Conservation (phyloP, 305 asterid genomes). For the Solanum hybrid region DNA sequence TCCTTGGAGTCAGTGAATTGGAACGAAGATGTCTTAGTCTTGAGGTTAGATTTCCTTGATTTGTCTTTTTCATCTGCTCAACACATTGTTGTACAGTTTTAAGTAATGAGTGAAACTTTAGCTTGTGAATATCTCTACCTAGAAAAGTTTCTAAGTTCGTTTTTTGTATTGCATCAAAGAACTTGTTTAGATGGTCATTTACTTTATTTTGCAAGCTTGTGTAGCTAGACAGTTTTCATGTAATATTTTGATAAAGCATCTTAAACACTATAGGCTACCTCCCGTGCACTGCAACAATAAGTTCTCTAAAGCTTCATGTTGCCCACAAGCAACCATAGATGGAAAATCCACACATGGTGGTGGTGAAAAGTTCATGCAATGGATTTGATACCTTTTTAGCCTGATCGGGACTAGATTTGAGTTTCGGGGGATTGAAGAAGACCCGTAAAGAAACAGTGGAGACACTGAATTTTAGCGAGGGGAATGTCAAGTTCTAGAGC, state of each 20-base stretch:
- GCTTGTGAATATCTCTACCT: background rate
- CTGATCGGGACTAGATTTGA: background rate
- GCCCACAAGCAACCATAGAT: background rate
- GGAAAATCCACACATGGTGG: conserved; percentile 9
- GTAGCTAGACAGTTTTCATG: background rate
- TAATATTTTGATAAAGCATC: background rate
- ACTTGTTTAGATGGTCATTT: background rate
- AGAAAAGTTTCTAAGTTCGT: background rate
- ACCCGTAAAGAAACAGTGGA: background rate
- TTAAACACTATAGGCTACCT: background rate
- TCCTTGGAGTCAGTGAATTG: background rate
- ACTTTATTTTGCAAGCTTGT: background rate
- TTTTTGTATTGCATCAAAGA: background rate
- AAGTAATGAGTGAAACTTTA: background rate
- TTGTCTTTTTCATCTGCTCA: background rate
- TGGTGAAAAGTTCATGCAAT: background rate
- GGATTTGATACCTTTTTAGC: background rate
- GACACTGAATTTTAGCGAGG: background rate
- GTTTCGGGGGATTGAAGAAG: background rate
- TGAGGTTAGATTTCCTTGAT: background rate
- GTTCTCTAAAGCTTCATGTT: conserved; percentile 2
- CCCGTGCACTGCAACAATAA: background rate
- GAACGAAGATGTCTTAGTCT: background rate
- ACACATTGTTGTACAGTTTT: background rate
- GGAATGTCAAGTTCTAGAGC: conserved; percentile 2